Evolutionary conservation across 2,329 filamentous ascomycete genomes (phyloP).

Genomic region (Dactylonectria estremocensis): DNA sequence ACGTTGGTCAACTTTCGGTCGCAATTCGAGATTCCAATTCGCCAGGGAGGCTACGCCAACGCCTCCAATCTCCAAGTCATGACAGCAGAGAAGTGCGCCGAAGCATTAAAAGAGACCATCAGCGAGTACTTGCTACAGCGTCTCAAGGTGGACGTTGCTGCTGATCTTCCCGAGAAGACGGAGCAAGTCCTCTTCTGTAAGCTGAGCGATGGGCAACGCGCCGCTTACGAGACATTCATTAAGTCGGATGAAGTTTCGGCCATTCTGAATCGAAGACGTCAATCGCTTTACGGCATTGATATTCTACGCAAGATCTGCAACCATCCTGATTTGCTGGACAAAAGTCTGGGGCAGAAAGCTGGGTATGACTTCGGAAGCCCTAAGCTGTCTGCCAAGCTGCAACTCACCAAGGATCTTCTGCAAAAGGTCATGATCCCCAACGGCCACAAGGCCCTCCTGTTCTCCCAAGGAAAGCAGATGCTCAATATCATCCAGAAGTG

Average conservation of each 20-base stretch:
- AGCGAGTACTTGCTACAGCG: slow-evolving; percentile 93
- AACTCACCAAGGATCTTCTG: slow-evolving; percentile 89
- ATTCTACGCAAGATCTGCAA: slow-evolving; percentile 97
- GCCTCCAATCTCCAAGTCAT: slow-evolving; percentile 95
- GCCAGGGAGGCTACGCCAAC: slow-evolving; percentile 93
- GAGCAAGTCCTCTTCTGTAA: slow-evolving; percentile 98
- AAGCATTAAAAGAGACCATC: slow-evolving; percentile 93
- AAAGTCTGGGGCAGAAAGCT: slow-evolving; percentile 65
- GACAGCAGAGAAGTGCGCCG: slow-evolving; percentile 93
- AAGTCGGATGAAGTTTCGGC: slow-evolving; percentile 87
- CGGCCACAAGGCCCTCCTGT: slow-evolving; percentile 93
- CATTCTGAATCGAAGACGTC: slow-evolving; percentile 81
- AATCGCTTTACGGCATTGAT: slow-evolving; percentile 92
- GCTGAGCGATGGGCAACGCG: slow-evolving; percentile 81
- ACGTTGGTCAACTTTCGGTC: slow-evolving; percentile 91
- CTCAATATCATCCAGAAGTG: slow-evolving; percentile 93
- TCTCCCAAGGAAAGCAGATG: slow-evolving; percentile 95
- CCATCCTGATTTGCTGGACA: slow-evolving; percentile 90
- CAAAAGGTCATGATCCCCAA: slow-evolving; percentile 87
- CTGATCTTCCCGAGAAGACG: slow-evolving; percentile 94
- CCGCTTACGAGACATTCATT: slow-evolving; percentile 86
- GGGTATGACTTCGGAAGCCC: slow-evolving; percentile 85
- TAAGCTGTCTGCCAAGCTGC: slow-evolving; percentile 93
- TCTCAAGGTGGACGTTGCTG: slow-evolving; percentile 93
- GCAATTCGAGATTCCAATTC: slow-evolving; percentile 95